A percentile compares a stretch with the other conserved stretches of the same genome.
phyloP scores from a whole-genome alignment of 495 filamentous ascomycete genomes.

The Podospora anserina region DNA sequence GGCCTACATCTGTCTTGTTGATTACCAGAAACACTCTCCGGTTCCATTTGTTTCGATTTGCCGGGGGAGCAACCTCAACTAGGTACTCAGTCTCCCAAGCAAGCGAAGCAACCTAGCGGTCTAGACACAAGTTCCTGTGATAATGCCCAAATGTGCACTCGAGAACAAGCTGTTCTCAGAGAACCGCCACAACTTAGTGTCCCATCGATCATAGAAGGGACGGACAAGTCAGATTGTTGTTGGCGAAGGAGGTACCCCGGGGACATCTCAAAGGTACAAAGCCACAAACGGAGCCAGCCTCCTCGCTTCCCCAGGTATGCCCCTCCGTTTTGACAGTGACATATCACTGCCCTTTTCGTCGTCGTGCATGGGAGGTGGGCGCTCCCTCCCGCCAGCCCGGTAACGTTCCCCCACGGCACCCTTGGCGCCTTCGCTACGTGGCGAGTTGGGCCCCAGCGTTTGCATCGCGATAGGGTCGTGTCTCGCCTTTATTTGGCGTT shows the following conservation, averaged over 20 bases:
- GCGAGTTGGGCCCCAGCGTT: background rate
- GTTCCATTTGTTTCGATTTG: too few species aligned
- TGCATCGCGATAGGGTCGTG: background rate
- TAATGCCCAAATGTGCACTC: background rate
- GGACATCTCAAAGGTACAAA: constrained; percentile 7
- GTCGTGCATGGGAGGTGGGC: background rate
- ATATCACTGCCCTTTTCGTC: background rate
- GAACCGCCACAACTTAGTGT: background rate
- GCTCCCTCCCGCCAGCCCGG: background rate
- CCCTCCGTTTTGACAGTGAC: constrained; percentile 1
- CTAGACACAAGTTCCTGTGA: too few species aligned
- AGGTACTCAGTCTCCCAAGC: too few species aligned
- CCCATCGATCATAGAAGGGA: background rate
- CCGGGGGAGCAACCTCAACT: too few species aligned
- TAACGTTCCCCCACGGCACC: background rate
- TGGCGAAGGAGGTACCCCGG: background rate
- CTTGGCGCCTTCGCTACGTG: constrained; percentile 1
- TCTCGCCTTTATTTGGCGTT: constrained; percentile 3
- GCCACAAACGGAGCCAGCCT: background rate
- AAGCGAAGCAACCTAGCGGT: too few species aligned
- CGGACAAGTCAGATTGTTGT: background rate
- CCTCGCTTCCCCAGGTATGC: background rate
- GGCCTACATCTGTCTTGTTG: too few species aligned
- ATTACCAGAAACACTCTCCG: too few species aligned
- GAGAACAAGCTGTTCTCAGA: background rate